Percentiles rank a stretch among this genome's conserved stretches.
phyloP scores from a whole-genome alignment of 2,329 filamentous ascomycete species.

The Fusarium sp. region DNA sequence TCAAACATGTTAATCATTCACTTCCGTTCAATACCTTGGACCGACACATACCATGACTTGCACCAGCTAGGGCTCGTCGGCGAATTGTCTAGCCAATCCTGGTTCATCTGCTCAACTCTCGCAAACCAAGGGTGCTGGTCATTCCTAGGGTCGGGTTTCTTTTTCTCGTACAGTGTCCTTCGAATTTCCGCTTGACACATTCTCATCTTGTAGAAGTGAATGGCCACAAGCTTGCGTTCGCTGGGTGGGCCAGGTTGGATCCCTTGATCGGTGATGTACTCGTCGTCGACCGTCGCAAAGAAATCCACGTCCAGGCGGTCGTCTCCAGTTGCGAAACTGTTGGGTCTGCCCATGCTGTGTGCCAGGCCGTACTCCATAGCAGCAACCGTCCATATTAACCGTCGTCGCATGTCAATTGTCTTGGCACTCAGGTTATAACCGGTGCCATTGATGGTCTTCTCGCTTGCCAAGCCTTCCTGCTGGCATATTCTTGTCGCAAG shows the following conservation, averaged over 20 bases:
- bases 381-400: slow-evolving; percentile 85
- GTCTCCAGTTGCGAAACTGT: slow-evolving; percentile 79
- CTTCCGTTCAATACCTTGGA: background rate
- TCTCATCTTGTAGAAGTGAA: slow-evolving; percentile 94
- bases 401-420: slow-evolving; percentile 86
- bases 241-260: slow-evolving; percentile 75
- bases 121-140: slow-evolving; percentile 88
- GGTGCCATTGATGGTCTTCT: slow-evolving; percentile 79
- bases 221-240: slow-evolving; percentile 84
- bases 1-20: slow-evolving; percentile 18
- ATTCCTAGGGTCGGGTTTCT: slow-evolving; percentile 75
- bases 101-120: slow-evolving; percentile 78
- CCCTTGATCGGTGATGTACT: slow-evolving; percentile 79
- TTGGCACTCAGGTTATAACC: slow-evolving; percentile 71
- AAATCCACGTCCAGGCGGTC: slow-evolving; percentile 87
- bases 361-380: slow-evolving; percentile 90
- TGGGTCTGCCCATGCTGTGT: slow-evolving; percentile 86
- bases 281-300: slow-evolving; percentile 82
- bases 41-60: slow-evolving; percentile 73
- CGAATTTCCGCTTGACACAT: slow-evolving; percentile 87
- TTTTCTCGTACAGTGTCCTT: slow-evolving; percentile 83
- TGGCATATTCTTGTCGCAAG: slow-evolving; percentile 88
- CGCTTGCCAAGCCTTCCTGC: slow-evolving; percentile 84
- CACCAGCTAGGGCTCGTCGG: slow-evolving; percentile 76
- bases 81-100: slow-evolving; percentile 78